These are phyloP conservation scores for Glonium stellatum DNA, from an alignment of 495 filamentous ascomycete species.

Conservation along the genomic window DNA sequence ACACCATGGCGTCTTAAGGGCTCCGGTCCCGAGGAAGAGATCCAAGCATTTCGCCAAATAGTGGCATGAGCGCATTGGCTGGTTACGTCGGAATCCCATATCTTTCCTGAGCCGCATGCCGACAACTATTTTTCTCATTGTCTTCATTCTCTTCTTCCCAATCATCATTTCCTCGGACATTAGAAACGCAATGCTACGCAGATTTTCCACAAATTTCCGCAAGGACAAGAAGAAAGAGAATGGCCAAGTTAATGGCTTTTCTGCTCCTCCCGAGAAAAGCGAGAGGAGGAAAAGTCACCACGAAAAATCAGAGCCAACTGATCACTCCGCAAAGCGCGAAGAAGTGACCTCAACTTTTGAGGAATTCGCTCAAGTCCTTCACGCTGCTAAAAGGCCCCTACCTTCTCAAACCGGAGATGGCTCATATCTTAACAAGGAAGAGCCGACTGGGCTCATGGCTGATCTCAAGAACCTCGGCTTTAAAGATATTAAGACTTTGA, in stretches of 20 bases:
- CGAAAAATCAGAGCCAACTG: constrained; percentile 8
- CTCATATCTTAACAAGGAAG: constrained; percentile 44
- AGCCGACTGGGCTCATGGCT: constrained; percentile 50
- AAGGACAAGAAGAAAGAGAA: constrained; percentile 40
- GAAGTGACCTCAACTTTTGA: constrained; percentile 48
- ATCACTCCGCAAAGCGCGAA: constrained; percentile 34
- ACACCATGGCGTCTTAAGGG: neutral
- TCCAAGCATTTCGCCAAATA: neutral
- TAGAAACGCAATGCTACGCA: constrained; percentile 31
- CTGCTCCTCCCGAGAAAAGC: constrained; percentile 1
- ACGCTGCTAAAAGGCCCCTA: constrained; percentile 56
- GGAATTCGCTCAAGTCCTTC: constrained; percentile 57
- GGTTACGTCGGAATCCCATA: neutral
- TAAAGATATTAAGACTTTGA: constrained; percentile 50
- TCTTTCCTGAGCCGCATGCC: neutral
- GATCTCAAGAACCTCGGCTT: constrained; percentile 59
- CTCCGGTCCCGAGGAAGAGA: neutral
- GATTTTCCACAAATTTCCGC: constrained; percentile 48
- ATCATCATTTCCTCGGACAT: neutral
- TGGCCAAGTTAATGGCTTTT: constrained; percentile 32
- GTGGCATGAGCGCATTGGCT: neutral
- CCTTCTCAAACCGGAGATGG: constrained; percentile 50
- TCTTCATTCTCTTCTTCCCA: neutral
- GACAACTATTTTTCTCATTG: neutral
- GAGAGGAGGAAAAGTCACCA: constrained; percentile 12